Conservation (phyloP, 1,284 basidiomycete genomes). For the Pseudozyma pruni region DNA sequence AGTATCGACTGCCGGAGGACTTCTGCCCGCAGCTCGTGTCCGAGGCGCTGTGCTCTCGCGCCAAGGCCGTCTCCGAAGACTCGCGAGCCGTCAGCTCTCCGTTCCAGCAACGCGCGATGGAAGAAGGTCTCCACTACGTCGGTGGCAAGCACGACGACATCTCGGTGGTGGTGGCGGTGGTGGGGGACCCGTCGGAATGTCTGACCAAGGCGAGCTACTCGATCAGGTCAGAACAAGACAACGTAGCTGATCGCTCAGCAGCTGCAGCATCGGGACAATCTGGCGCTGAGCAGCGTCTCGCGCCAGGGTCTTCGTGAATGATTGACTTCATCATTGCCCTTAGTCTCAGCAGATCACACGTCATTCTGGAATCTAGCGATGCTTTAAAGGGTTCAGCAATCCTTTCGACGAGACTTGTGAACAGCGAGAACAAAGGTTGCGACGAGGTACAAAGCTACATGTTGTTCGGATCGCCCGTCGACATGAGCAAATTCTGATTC, state of each 20-base stretch:
- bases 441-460: conserved; percentile 6
- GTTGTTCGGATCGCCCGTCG: conserved; percentile 19
- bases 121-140: conserved; percentile 70
- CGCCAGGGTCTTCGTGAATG: too few relatives aligned
- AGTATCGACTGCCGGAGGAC: conserved; percentile 39
- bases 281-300: too few relatives aligned
- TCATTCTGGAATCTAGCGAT: too few relatives aligned
- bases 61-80: conserved; percentile 71
- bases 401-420: too few relatives aligned
- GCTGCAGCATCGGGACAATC: conserved; percentile 1
- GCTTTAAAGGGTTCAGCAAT: too few relatives aligned
- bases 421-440: background rate
- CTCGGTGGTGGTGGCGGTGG: conserved; percentile 69
- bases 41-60: conserved; percentile 71
- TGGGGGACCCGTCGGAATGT: conserved; percentile 61
- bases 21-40: conserved; percentile 72
- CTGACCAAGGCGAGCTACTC: conserved; percentile 16
- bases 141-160: conserved; percentile 70
- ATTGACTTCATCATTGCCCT: too few relatives aligned
- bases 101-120: conserved; percentile 72
- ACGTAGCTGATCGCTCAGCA: background rate
- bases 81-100: conserved; percentile 71
- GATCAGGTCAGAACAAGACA: conserved; percentile 11
- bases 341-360: too few relatives aligned
- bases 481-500: conserved; percentile 26